These are phyloP conservation scores for Amanita exitialis DNA, from an alignment of 768 basidiomycete genomes.

Conservation along the genomic window DNA sequence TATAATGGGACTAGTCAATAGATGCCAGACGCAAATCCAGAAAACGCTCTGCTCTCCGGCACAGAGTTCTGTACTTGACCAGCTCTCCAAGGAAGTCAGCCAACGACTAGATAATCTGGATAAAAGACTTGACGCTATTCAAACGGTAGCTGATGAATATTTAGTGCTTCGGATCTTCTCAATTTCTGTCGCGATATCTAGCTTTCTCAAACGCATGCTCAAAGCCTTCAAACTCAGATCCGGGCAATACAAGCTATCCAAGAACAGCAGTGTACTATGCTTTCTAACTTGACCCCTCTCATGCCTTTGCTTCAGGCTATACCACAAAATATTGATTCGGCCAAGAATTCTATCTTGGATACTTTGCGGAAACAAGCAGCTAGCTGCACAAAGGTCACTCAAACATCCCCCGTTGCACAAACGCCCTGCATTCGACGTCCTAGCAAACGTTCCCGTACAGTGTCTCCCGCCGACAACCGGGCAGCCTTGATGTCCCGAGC, in stretches of 20 bases:
- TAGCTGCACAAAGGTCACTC: conserved; percentile 4
- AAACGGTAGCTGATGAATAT: conserved; percentile 27
- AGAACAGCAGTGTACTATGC: conserved; percentile 48
- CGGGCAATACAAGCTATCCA: conserved; percentile 51
- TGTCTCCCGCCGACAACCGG: conserved; percentile 8
- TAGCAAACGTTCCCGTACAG: conserved; percentile 14
- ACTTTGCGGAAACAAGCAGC: conserved; percentile 13
- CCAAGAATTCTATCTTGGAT: conserved; percentile 24
- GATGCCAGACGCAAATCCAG: conserved; percentile 53
- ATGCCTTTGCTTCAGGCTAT: conserved; percentile 51
- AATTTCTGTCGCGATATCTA: conserved; percentile 9
- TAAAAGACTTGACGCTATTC: conserved; percentile 47
- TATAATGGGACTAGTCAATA: conserved; percentile 34
- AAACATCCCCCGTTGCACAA: not conserved
- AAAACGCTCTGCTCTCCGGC: conserved; percentile 47
- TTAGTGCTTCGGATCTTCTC: conserved; percentile 1
- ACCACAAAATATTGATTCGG: conserved; percentile 43
- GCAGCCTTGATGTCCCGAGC: not conserved
- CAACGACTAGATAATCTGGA: conserved; percentile 35
- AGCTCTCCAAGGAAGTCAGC: conserved; percentile 30
- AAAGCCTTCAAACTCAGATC: conserved; percentile 40
- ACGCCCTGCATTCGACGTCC: not conserved
- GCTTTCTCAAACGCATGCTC: conserved; percentile 38
- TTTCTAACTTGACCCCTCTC: conserved; percentile 46
- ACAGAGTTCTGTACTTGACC: conserved; percentile 31